Evolutionary conservation across 495 filamentous ascomycete species (phyloP), one percentile per base, ranked within the genome.

Genomic region (Penicillium roqueforti): DNA sequence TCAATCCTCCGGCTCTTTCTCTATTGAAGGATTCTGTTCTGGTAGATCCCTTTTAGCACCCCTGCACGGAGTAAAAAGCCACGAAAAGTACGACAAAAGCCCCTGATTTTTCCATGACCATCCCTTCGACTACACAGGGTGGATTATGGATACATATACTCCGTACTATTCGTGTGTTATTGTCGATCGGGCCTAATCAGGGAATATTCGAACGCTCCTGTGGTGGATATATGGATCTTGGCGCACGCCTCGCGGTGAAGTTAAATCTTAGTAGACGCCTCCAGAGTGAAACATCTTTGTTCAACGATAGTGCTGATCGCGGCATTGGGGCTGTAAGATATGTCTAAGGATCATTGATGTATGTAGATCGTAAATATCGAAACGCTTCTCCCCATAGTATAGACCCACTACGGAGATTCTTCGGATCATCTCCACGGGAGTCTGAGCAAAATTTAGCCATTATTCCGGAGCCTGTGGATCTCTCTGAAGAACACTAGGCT

Each of bases 131-230:
- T 47, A 20, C n/a, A 34, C 7, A 5, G 6, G 32, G 4, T 34
- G 3, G 14, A 2, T n/a, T 34, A 34, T 34, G 32, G 32, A 34
- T n/a, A 34, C n/a, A n/a, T n/a, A n/a, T n/a, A n/a, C n/a, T n/a
- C n/a, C n/a, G n/a, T n/a, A n/a, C n/a, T n/a, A 34, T 34, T 34
- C 7, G 14, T 34, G n/a, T 2, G 32, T n/a, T n/a, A 14, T 31
- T 10, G 32, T 14, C 23, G 54, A 57, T 57, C 49, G 22, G 11
- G 14, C n/a, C 49, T 19, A 3, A 7, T 40, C 50, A 18, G 34
- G 45, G 44, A 41, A 57, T 16, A 6, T 25, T 16, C 22, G 23
- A 14, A 7, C 11, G 31, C 13, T 14, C 13, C 14, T 32, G 3
- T 14, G 11, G 31, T 5, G 31, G 13, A 32, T 3, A 32, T 3